A percentile compares a stretch with the other conserved stretches of the same genome.
Evolutionary conservation across 345 rosid genomes (phyloP).

Genomic region (Aquilaria sinensis): DNA sequence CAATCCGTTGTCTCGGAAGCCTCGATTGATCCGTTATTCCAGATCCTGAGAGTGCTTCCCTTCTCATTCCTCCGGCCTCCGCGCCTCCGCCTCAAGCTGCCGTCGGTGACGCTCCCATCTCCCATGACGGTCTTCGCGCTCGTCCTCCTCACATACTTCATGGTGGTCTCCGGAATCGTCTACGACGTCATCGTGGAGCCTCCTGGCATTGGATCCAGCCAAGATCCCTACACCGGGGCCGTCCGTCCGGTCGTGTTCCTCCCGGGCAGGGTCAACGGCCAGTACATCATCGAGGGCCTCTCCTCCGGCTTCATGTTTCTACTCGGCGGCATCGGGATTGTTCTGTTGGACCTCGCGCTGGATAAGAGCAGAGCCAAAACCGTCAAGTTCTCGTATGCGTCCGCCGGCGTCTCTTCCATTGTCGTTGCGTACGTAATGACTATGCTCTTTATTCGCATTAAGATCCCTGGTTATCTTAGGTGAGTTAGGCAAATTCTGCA

Average conservation of each 20-base stretch:
- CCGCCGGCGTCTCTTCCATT: slow-evolving; percentile 69
- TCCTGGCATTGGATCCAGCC: slow-evolving; percentile 92
- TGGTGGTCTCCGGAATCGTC: slow-evolving; percentile 85
- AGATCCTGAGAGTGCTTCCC: slow-evolving; percentile 50
- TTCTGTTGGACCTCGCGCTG: slow-evolving; percentile 80
- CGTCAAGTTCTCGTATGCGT: slow-evolving; percentile 72
- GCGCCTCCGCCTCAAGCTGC: slow-evolving; percentile 88
- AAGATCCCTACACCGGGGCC: slow-evolving; percentile 81
- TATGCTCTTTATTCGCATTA: slow-evolving; percentile 94
- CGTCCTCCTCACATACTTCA: slow-evolving; percentile 89
- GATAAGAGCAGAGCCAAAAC: slow-evolving; percentile 82
- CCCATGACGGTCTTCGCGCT: slow-evolving; percentile 84
- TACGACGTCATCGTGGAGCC: slow-evolving; percentile 97
- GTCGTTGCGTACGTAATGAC: slow-evolving; percentile 79
- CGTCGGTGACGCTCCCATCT: slow-evolving; percentile 75
- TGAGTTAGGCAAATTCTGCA: slow-evolving; percentile 14
- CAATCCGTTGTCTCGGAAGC: slow-evolving; percentile 3
- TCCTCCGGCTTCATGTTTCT: slow-evolving; percentile 97
- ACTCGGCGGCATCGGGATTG: slow-evolving; percentile 80
- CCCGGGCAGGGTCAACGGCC: slow-evolving; percentile 88
- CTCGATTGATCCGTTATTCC: slow-evolving; percentile 69
- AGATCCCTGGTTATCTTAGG: slow-evolving; percentile 92
- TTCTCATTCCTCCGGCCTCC: slow-evolving; percentile 75
- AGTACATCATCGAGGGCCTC: slow-evolving; percentile 96
- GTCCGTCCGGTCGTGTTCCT: slow-evolving; percentile 89